Evolutionary conservation across 768 basidiomycete genomes (phyloP), one percentile per base, ranked within the genome.

Genomic region (Trametes villosa): DNA sequence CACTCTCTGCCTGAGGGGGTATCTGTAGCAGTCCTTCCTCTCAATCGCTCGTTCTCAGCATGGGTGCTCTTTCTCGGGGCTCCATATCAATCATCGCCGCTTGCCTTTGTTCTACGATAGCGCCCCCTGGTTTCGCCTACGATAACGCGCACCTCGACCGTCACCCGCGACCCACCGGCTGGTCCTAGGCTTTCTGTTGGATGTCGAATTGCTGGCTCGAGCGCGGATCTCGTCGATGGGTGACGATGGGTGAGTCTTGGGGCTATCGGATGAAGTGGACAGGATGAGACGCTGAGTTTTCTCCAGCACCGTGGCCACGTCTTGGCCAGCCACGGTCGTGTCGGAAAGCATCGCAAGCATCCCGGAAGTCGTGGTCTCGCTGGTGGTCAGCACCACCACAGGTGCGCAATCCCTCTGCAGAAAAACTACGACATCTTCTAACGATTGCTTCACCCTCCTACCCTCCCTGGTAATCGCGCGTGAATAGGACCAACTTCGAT

Each of bases 361-460:
- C 97, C 97, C 57, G 97, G 97, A 83, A 97, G 97, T 92, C 94
- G 97, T 80, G 97, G 97, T 97, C 92, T 98, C 74, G 94, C 94
- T 82, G 97, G 97, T 94, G 97, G 97, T 87, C 84, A 88, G 81
- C 96, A 98, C 82, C 97, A 99, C 85, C 97, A 99, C 88, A 83
- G 92, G 92, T 93, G 73, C 71, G 91, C 82, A 46, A 45, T 7
- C 27, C 55, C 36, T 24, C 46, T 15, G 51, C n/a, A 26, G 22
- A 18, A 22, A 6, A 24, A 20, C 27, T 9, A 22, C n/a, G 6
- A 20, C 1, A n/a, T 4, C 8, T 38, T 11, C 26, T 48, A 30
- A 38, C 2, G 9, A 11, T 36, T 27, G 26, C 26, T 20, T 18
- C 15, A 5, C 31, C 41, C 22, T 18, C 11, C 22, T 24, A 29